Evolutionary conservation across 441 rosid genomes (phyloP).

Genomic region (Arabidopsis hybrid): DNA sequence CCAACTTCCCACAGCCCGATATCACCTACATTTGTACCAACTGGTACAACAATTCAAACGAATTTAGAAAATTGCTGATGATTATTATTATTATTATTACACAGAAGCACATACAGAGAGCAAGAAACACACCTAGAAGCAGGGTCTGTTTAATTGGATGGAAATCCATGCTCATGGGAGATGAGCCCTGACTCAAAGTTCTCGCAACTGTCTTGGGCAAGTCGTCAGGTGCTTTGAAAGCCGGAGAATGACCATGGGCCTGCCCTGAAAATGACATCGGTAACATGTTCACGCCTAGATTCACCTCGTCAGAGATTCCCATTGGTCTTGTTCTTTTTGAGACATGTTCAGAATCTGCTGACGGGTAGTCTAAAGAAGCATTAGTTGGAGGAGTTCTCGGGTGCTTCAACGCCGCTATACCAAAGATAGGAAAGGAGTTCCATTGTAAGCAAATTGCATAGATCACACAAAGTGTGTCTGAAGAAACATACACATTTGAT

Average conservation of each 20-base stretch:
- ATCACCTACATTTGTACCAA: conserved; percentile 97
- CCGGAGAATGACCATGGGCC: conserved; percentile 67
- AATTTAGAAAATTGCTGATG: background rate
- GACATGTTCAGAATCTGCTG: conserved; percentile 91
- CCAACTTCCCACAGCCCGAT: conserved; percentile 94
- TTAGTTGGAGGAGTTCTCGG: conserved; percentile 91
- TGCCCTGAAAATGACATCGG: conserved; percentile 81
- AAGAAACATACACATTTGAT: conserved; percentile 3
- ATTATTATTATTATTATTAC: conserved; percentile 5
- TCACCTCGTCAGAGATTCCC: conserved; percentile 93
- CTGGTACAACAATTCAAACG: conserved; percentile 52
- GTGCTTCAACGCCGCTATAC: conserved; percentile 85
- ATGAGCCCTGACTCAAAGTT: conserved; percentile 83
- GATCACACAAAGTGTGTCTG: conserved; percentile 9
- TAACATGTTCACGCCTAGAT: conserved; percentile 81
- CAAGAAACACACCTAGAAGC: conserved; percentile 68
- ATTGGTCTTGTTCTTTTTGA: conserved; percentile 85
- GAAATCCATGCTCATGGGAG: conserved; percentile 98
- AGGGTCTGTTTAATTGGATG: conserved; percentile 87
- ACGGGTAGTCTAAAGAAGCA: conserved; percentile 77
- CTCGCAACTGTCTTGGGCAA: conserved; percentile 78
- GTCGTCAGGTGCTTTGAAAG: conserved; percentile 80
- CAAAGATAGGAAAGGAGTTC: conserved; percentile 17
- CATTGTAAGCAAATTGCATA: conserved; percentile 19
- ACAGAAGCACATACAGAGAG: conserved; percentile 17